A percentile compares a stretch with the other conserved stretches of the same genome.
Evolutionary conservation across 306 rosid genomes (phyloP).

Genomic region (Oemleria cerasiformis): DNA sequence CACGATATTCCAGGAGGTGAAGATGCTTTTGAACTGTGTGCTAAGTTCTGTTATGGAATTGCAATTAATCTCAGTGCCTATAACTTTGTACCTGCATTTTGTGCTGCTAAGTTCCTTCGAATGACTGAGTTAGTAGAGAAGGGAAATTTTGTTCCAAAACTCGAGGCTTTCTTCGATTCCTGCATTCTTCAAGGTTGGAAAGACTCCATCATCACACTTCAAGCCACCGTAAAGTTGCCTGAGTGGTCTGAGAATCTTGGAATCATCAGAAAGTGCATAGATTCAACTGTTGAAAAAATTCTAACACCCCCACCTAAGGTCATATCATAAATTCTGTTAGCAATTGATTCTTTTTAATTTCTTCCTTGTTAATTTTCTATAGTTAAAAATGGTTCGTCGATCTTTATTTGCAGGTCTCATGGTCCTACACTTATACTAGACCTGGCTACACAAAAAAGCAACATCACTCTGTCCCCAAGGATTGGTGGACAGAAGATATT

Average conservation of each 20-base stretch:
- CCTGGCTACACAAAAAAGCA: slow-evolving; percentile 73
- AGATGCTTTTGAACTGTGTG: slow-evolving; percentile 81
- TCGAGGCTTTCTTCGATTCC: slow-evolving; percentile 78
- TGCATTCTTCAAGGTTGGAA: slow-evolving; percentile 96
- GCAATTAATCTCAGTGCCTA: slow-evolving; percentile 82
- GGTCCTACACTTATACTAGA: slow-evolving; percentile 97
- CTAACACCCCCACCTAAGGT: slow-evolving; percentile 79
- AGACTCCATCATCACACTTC: slow-evolving; percentile 69
- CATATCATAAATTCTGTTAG: neutral
- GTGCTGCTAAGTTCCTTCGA: slow-evolving; percentile 79
- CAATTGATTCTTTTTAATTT: neutral
- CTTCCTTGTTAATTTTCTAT: neutral
- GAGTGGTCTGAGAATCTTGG: slow-evolving; percentile 92
- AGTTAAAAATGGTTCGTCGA: slow-evolving; percentile 7
- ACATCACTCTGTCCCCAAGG: slow-evolving; percentile 77
- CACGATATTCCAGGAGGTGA: slow-evolving; percentile 84
- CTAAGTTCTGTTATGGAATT: slow-evolving; percentile 90
- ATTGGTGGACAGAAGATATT: slow-evolving; percentile 99
- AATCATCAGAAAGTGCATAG: slow-evolving; percentile 77
- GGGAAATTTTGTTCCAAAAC: slow-evolving; percentile 77
- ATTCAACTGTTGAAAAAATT: slow-evolving; percentile 78
- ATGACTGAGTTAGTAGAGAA: slow-evolving; percentile 70
- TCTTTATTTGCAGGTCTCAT: slow-evolving; percentile 55
- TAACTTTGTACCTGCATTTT: slow-evolving; percentile 66
- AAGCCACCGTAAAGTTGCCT: slow-evolving; percentile 57